Base-by-base conservation (phyloP, 805 yeast species). In the Lachancea waltii region DNA sequence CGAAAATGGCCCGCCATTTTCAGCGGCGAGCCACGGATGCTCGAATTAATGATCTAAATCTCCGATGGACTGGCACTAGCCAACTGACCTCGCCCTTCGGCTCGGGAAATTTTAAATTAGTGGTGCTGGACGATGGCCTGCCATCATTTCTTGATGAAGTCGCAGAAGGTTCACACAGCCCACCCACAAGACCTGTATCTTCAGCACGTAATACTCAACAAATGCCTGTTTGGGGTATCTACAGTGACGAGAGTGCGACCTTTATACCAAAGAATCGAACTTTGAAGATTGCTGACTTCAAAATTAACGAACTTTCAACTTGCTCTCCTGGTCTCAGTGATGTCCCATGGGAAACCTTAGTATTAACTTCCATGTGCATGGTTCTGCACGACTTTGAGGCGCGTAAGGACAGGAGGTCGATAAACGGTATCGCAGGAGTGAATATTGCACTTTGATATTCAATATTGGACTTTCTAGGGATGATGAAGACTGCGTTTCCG, bases 31-130 rank as follows among this genome's bases (percentile, higher is more conserved):
- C 56, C 38, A 54, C 62, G 1, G 70, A 66, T 43, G 53, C 64
- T 3, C 33, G 36, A 6, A 42, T 52, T 17, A 53, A 50, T 33
- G 55, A 46, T 2, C 45, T 65, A n/a, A 59, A 59, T 36, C 40
- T 65, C 15, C 53, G 68, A 43, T 66, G 71, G 71, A 47, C 55
- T 14, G 71, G 71, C 1, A 59, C 65, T 4, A 58, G 69, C 1
- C 58, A 62, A 4, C 49, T 61, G 35, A 51, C 63, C 2, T 55
- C 67, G 0, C 54, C 58, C 1, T 56, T 57, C 35, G 66, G 67
- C 1, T 52, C 67, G 3, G 56, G 57, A 7, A 53, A 48, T 32
- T 55, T 66, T 39, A 62, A 63, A 30, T 45, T 65, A 6, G 32
- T 62, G 16, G 53, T 63, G 0, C 38, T 66, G 5, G 62, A 58